Percentiles rank a stretch among this genome's conserved stretches.
These are phyloP conservation scores for Physaria fendleri DNA, from an alignment of 345 rosid species.

Conservation along the genomic window DNA sequence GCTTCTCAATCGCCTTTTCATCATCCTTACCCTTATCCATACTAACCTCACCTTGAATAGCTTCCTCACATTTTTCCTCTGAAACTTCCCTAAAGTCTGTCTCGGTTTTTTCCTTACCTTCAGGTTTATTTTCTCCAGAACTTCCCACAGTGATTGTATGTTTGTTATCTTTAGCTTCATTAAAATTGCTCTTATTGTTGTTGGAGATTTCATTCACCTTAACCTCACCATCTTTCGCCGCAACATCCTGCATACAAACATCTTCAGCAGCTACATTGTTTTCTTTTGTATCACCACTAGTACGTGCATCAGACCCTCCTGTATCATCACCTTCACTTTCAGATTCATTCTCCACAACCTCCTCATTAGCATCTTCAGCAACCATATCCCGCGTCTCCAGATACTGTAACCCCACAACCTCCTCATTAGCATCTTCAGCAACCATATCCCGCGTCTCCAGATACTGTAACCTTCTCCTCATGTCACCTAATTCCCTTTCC, in stretches of 20 bases:
- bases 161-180: constrained; percentile 4
- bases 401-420: constrained; percentile 58
- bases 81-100: not conserved
- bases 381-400: constrained; percentile 61
- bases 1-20: constrained; percentile 11
- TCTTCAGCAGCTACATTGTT: constrained; percentile 27
- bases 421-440: constrained; percentile 57
- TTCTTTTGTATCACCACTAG: constrained; percentile 29
- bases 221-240: too few species aligned
- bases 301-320: constrained; percentile 51
- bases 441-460: constrained; percentile 61
- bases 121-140: too few species aligned
- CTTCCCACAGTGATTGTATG: not conserved
- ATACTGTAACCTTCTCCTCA: constrained; percentile 80
- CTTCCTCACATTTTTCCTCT: constrained; percentile 14
- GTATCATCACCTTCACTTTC: constrained; percentile 64
- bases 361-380: constrained; percentile 57
- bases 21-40: constrained; percentile 15
- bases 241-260: constrained; percentile 35
- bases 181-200: not conserved
- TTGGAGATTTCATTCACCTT: constrained; percentile 11
- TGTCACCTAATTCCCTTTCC: constrained; percentile 84
- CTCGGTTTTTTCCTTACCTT: too few species aligned
- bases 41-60: not conserved
- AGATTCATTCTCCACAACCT: constrained; percentile 55